Evolutionary conservation across 2,329 filamentous ascomycete genomes (phyloP).

Genomic region (Sporothrix mexicana): DNA sequence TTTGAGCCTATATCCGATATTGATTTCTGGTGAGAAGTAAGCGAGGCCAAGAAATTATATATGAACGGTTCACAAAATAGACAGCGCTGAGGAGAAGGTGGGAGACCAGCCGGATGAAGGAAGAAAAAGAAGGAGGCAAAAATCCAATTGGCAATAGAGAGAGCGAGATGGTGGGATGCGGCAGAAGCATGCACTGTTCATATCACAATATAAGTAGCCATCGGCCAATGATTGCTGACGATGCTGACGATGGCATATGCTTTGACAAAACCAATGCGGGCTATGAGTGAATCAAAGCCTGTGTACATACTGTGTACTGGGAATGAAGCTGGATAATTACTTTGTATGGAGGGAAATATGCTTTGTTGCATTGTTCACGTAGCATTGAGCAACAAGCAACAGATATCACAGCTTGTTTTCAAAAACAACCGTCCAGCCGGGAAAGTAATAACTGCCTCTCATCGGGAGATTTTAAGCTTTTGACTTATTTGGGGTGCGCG

Average conservation of each 20-base stretch:
- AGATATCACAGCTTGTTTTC: too few species aligned
- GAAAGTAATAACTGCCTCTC: constrained; percentile 18
- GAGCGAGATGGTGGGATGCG: background rate
- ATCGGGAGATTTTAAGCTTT: constrained; percentile 27
- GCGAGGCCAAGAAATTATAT: background rate
- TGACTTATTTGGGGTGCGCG: background rate
- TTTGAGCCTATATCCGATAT: constrained; percentile 25
- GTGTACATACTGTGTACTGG: too few species aligned
- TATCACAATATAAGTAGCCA: too few species aligned
- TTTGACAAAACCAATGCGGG: too few species aligned
- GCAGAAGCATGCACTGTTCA: too few species aligned
- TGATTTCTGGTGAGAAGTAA: background rate
- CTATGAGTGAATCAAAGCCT: too few species aligned
- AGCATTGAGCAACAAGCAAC: background rate
- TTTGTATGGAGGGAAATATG: too few species aligned
- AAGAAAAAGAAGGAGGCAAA: background rate
- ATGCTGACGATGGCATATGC: too few species aligned
- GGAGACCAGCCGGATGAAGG: background rate
- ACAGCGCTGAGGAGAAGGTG: too few species aligned
- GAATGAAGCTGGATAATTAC: too few species aligned
- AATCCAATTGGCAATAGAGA: background rate
- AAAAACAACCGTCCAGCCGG: constrained; percentile 12
- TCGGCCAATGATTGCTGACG: too few species aligned
- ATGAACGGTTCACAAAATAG: background rate
- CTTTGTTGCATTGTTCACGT: background rate